Evolutionary conservation across 495 filamentous ascomycete genomes (phyloP), one percentile per base, ranked within the genome.

Genomic region (Penicillium cinerascens): DNA sequence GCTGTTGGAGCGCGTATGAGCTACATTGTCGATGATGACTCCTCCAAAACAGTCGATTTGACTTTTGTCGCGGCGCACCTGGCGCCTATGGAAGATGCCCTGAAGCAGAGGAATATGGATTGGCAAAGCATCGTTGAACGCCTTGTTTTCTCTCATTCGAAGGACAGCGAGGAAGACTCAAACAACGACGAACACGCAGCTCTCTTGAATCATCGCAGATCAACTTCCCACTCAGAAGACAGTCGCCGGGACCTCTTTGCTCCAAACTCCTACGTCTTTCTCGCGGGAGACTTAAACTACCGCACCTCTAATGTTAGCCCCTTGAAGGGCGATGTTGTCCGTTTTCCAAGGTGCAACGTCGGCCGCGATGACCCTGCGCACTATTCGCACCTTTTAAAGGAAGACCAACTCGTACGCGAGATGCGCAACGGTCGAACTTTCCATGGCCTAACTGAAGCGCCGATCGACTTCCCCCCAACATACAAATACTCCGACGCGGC

Each of bases 271-370:
- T 83, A 92, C 61, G 70, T 96, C 21, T 93, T 97, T 67, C 61
- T 98, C 27, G 83, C 86, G 1, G 93, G 93, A 42, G 93, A 98
- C 68, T 79, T 98, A 46, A 98, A 98, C 73, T 98, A 98, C 72
- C 87, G 93, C 57, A 91, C 92, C 10, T 78, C 80, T 7, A 71
- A 79, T 60, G 73, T 69, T 0, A 64, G 77, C 0, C 93, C 93
- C 0, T 55, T 63, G 0, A 67, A 76, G 2, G 59, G 65, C 0
- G 81, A 85, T 49, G 58, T 74, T 22, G 51, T 72, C 6, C 68
- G 72, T 0, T 95, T 85, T 56, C 81, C 87, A 5, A 83, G 87
- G 59, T 81, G 82, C 0, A 61, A 71, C 27, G 76, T 77, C 16
- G 64, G 73, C 6, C 56, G 75, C 20, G 64, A 74, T 36, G 75